phyloP scores from a whole-genome alignment of 331 rosid species.

The Prunus yedoensis region DNA sequence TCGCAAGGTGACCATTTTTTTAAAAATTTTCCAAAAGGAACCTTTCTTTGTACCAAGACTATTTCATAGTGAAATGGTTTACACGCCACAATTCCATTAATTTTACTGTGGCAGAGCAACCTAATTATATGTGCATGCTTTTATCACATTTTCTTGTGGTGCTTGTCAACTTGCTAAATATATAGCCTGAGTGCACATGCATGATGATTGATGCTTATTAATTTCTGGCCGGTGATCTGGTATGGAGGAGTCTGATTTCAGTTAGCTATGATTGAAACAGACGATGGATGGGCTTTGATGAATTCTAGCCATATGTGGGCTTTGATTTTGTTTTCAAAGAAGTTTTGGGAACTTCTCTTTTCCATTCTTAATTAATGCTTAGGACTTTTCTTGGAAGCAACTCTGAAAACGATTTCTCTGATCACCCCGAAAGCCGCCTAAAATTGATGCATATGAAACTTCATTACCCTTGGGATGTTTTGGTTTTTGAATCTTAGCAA shows the following conservation, averaged over 20 bases:
- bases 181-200: neutral
- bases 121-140: neutral
- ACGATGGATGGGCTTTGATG: neutral
- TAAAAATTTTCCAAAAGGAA: neutral
- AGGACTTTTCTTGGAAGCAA: neutral
- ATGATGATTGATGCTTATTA: neutral
- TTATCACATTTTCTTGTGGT: neutral
- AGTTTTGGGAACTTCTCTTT: neutral
- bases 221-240: neutral
- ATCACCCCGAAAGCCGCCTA: too few species aligned
- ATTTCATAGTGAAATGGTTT: neutral
- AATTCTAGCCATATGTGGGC: neutral
- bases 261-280: neutral
- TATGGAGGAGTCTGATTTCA: neutral
- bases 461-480: too few species aligned
- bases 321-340: neutral
- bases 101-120: neutral
- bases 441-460: too few species aligned
- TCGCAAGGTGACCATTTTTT: neutral
- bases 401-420: too few species aligned
- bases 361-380: neutral
- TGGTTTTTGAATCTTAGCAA: too few species aligned
- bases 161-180: slow-evolving; percentile 9
- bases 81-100: neutral
- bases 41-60: neutral